Percentiles rank a stretch among this genome's conserved stretches.
Conservation (phyloP, 2,329 filamentous ascomycete genomes). For the Microcera coccophila region DNA sequence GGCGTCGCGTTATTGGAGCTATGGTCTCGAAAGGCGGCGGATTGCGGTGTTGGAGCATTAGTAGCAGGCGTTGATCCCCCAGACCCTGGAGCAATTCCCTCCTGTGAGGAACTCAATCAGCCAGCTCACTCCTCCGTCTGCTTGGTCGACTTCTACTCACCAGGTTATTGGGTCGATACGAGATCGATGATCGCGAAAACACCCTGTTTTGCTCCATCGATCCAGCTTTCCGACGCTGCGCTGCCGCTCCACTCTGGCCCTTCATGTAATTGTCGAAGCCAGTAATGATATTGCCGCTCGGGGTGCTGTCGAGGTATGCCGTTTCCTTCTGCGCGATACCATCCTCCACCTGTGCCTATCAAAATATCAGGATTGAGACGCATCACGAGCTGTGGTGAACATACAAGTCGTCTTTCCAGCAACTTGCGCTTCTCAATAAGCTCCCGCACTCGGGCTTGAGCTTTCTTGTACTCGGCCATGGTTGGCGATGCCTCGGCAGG, state of each 20-base stretch:
- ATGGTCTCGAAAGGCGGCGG: conserved; percentile 49
- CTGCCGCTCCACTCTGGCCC: conserved; percentile 62
- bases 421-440: conserved; percentile 43
- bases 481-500: conserved; percentile 31
- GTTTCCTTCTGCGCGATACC: conserved; percentile 79
- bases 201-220: conserved; percentile 69
- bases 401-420: conserved; percentile 37
- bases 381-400: conserved; percentile 33
- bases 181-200: conserved; percentile 64
- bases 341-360: conserved; percentile 58
- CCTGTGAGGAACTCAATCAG: conserved; percentile 14
- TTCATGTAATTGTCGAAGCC: conserved; percentile 99
- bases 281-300: conserved; percentile 89
- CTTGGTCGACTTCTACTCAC: conserved; percentile 23
- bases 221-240: conserved; percentile 61
- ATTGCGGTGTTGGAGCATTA: conserved; percentile 41
- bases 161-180: conserved; percentile 47
- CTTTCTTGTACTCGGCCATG: conserved; percentile 48
- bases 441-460: conserved; percentile 46
- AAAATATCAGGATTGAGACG: conserved; percentile 12
- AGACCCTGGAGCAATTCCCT: conserved; percentile 34
- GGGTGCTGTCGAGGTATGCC: conserved; percentile 85
- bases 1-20: conserved; percentile 54
- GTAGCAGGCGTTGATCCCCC: conserved; percentile 34
- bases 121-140: neutral